Base-by-base conservation (phyloP, 2,329 filamentous ascomycete genomes). In the Lasiodiplodia hormozganensis region DNA sequence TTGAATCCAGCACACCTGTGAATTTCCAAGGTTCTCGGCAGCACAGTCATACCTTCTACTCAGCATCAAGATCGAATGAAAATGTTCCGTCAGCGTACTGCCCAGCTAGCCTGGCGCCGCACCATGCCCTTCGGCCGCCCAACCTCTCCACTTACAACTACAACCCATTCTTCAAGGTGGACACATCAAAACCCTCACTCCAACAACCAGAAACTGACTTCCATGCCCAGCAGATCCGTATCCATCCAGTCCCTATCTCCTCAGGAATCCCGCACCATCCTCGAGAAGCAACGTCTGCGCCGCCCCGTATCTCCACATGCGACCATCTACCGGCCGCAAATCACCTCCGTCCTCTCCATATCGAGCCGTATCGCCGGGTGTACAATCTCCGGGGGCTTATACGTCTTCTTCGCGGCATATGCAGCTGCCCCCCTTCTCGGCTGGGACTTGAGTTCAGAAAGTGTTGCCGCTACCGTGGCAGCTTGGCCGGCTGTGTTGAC, bases 231-330 rank as follows among this genome's bases (percentile, higher is more conserved):
- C 31, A 28, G 23, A 82, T 65, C 31, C 31, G 31, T 21, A 23
- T 18, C 54, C 7, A 54, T 34, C 28, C 28, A 54, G 11, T 28
- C 52, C 25, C 4, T 25, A 10, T 16, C 10, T 7, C n/a, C 52
- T 1, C 74, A 80, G 64, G 84, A 90, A 70, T 87, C 82, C 71
- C 76, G 87, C 72, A 78, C 86, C 73, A 88, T 97, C 82, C 92
- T 97, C 78, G 90, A 87, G 76, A 84, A 88, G 76, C 94, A 97
- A 85, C 94, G 94, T 75, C 86, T 90, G 67, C 82, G 86, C 76
- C 94, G 94, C 64, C 94, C 94, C 78, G 86, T 97, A 74, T 87
- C 93, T 53, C 94, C 94, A 67, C 94, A 97, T 79, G 88, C 97
- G 71, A 79, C 83, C 77, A 94, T 96, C 87, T 97, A 97, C 89